phyloP scores from a whole-genome alignment of 805 yeast species.

The Ogataea neopini region DNA sequence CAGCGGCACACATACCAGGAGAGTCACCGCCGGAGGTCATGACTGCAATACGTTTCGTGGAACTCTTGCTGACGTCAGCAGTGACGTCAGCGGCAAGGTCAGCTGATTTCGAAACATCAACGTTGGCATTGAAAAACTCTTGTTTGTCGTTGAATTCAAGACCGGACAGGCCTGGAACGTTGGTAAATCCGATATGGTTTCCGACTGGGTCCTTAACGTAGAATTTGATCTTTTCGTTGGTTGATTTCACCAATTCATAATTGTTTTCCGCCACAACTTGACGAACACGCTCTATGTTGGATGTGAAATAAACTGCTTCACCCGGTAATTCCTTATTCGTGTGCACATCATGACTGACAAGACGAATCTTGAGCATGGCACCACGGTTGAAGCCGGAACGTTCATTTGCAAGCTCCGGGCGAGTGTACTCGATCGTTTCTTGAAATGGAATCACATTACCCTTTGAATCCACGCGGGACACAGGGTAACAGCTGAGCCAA shows the following conservation, averaged over 20 bases:
- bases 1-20: constrained; percentile 97
- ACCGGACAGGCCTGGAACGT: constrained; percentile 39
- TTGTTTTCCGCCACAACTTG: constrained; percentile 23
- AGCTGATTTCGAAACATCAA: neutral
- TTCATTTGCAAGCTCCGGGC: constrained; percentile 20
- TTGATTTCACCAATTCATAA: constrained; percentile 20
- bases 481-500: constrained; percentile 73
- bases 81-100: neutral
- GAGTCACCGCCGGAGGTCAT: constrained; percentile 99
- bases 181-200: constrained; percentile 55
- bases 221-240: constrained; percentile 25
- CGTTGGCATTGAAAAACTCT: constrained; percentile 9
- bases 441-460: constrained; percentile 39
- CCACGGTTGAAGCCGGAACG: constrained; percentile 37
- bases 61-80: neutral
- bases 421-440: constrained; percentile 31
- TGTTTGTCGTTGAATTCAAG: constrained; percentile 9
- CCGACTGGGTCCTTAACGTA: constrained; percentile 68
- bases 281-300: constrained; percentile 35
- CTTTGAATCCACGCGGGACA: constrained; percentile 26
- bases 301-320: constrained; percentile 42
- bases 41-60: constrained; percentile 63
- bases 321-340: constrained; percentile 37
- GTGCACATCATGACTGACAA: constrained; percentile 39
- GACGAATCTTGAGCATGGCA: constrained; percentile 48